These are phyloP conservation scores for Phylloporus arenicola DNA, from an alignment of 768 basidiomycete species.

Conservation along the genomic window DNA sequence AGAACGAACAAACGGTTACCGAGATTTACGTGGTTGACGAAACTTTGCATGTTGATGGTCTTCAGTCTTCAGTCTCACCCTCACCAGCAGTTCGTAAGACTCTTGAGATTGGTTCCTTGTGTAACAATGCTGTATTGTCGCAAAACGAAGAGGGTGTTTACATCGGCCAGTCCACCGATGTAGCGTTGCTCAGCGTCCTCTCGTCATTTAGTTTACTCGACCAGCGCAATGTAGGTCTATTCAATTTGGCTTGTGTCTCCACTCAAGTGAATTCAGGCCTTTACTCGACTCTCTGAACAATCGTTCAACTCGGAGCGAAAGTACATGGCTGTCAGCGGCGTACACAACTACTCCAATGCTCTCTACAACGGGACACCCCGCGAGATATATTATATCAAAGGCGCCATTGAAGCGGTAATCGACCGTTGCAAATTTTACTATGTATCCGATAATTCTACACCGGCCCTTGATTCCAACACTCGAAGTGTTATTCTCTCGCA, in stretches of 20 bases:
- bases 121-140: slow-evolving; percentile 75
- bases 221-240: slow-evolving; percentile 55
- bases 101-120: slow-evolving; percentile 78
- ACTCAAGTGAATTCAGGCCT: slow-evolving; percentile 39
- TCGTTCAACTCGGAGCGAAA: slow-evolving; percentile 94
- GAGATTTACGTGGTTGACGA: slow-evolving; percentile 89
- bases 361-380: slow-evolving; percentile 34
- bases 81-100: slow-evolving; percentile 70
- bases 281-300: slow-evolving; percentile 69
- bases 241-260: not conserved
- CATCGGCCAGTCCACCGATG: slow-evolving; percentile 90
- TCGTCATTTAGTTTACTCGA: slow-evolving; percentile 62
- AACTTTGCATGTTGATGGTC: slow-evolving; percentile 51
- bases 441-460: slow-evolving; percentile 85
- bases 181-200: slow-evolving; percentile 81
- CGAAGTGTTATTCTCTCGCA: slow-evolving; percentile 62
- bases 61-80: slow-evolving; percentile 40
- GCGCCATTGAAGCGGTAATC: slow-evolving; percentile 84
- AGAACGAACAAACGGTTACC: slow-evolving; percentile 93
- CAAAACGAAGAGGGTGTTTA: slow-evolving; percentile 65
- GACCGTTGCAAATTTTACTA: slow-evolving; percentile 86
- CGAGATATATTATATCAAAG: slow-evolving; percentile 89
- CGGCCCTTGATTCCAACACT: slow-evolving; percentile 64
- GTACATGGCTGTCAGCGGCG: slow-evolving; percentile 86
- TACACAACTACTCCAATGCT: slow-evolving; percentile 38